Conservation (phyloP, 2,329 filamentous ascomycete species). For the Aspergillus fructus region DNA sequence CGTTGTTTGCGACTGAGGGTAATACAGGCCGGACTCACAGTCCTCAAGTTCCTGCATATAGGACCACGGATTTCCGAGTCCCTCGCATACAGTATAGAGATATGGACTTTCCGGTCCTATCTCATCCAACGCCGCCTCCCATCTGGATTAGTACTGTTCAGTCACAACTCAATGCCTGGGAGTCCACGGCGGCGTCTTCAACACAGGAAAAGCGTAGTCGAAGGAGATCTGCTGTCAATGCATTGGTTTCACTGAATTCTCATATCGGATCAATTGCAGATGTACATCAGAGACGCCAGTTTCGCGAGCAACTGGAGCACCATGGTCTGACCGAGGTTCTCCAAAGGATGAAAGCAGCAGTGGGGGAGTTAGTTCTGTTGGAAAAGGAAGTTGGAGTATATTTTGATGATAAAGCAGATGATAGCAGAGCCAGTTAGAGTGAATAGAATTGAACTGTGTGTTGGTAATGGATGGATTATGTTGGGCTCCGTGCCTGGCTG, state of each 20-base stretch:
- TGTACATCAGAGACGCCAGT: not conserved
- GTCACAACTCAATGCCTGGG: not conserved
- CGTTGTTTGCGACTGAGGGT: too few species aligned
- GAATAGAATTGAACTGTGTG: too few species aligned
- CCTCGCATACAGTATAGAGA: not conserved
- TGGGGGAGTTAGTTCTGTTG: not conserved
- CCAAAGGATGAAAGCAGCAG: not conserved
- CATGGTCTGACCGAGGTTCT: not conserved
- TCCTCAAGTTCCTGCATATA: not conserved
- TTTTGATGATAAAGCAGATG: not conserved
- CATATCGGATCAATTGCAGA: not conserved
- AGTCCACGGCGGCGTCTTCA: not conserved
- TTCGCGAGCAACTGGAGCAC: not conserved
- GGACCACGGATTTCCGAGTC: not conserved
- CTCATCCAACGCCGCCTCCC: not conserved
- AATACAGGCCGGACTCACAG: too few species aligned
- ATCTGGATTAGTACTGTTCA: not conserved
- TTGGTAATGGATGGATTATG: too few species aligned
- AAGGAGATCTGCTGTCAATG: not conserved
- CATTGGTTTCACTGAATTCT: not conserved
- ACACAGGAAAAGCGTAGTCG: not conserved
- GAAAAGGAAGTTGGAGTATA: not conserved
- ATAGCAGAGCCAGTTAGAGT: not conserved
- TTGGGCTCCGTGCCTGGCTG: too few species aligned
- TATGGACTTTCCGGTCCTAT: not conserved